phyloP scores from a whole-genome alignment of 2,329 filamentous ascomycete species.

The Fusarium devonianum region DNA sequence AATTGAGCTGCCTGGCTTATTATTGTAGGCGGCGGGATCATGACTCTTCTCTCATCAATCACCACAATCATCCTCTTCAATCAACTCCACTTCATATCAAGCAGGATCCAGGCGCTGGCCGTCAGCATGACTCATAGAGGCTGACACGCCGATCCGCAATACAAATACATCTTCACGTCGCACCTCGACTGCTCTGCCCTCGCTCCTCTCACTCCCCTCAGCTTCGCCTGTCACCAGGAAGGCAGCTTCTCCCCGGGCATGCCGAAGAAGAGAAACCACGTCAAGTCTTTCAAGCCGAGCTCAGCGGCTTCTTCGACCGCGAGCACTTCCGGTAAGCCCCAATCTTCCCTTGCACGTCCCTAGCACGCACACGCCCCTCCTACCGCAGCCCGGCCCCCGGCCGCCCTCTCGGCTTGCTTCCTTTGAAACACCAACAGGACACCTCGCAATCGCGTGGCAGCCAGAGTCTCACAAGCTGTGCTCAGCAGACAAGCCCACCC shows the following conservation, averaged over 20 bases:
- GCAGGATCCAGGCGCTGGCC: conserved; percentile 12
- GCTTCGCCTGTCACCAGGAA: conserved; percentile 18
- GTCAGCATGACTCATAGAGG: conserved; percentile 30
- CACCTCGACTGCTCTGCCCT: conserved; percentile 18
- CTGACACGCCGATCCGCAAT: conserved; percentile 20
- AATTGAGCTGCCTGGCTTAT: too few relatives aligned
- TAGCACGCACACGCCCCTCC: conserved; percentile 27
- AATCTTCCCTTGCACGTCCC: neutral
- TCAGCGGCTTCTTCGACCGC: conserved; percentile 58
- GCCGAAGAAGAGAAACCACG: conserved; percentile 69
- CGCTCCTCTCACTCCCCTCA: conserved; percentile 18
- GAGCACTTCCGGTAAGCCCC: conserved; percentile 40
- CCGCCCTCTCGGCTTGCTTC: conserved; percentile 40
- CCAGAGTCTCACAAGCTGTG: conserved; percentile 41
- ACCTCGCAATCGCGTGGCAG: conserved; percentile 40
- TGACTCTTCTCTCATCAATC: conserved; percentile 30
- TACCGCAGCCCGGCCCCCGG: conserved; percentile 19
- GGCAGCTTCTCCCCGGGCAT: conserved; percentile 51
- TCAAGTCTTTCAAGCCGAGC: conserved; percentile 65
- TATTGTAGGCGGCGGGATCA: conserved; percentile 6
- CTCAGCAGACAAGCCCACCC: conserved; percentile 45
- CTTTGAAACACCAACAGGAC: conserved; percentile 26
- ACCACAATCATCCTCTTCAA: conserved; percentile 5
- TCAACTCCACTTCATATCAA: conserved; percentile 12
- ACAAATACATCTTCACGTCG: conserved; percentile 29